Conservation (phyloP, 306 rosid genomes). For the Castanea mollissima region DNA sequence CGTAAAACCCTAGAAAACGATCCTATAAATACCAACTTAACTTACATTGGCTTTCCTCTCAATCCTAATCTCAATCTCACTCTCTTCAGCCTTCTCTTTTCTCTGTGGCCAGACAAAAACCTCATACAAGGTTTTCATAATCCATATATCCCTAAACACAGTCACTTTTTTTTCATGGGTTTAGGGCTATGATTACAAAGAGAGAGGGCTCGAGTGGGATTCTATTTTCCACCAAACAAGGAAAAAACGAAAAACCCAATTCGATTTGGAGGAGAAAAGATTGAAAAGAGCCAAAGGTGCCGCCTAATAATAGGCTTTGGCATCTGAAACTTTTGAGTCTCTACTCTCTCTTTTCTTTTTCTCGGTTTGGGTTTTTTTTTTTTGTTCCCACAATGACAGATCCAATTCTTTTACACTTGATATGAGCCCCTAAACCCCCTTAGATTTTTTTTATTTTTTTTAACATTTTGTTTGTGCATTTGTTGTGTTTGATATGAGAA, state of each 20-base stretch:
- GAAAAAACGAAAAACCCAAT: background rate
- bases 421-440: constrained; percentile 53
- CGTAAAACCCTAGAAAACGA: too few species aligned
- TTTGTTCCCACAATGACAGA: constrained; percentile 38
- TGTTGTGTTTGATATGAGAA: constrained; percentile 26
- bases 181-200: constrained; percentile 67
- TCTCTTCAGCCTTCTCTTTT: too few species aligned
- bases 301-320: constrained; percentile 47
- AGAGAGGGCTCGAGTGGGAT: constrained; percentile 82
- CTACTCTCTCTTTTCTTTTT: background rate
- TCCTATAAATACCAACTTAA: too few species aligned
- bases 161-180: too few species aligned
- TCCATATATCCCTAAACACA: too few species aligned
- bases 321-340: constrained; percentile 27
- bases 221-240: background rate
- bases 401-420: constrained; percentile 57
- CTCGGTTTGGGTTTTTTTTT: constrained; percentile 12
- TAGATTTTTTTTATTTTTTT: background rate
- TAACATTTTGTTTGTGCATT: constrained; percentile 25
- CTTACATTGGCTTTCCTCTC: too few species aligned
- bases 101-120: too few species aligned
- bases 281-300: constrained; percentile 36
- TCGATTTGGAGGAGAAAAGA: constrained; percentile 5
- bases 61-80: too few species aligned
- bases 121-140: too few species aligned